Base-by-base conservation (phyloP, 75 land plant genomes). In the Cupressus sempervirens region DNA sequence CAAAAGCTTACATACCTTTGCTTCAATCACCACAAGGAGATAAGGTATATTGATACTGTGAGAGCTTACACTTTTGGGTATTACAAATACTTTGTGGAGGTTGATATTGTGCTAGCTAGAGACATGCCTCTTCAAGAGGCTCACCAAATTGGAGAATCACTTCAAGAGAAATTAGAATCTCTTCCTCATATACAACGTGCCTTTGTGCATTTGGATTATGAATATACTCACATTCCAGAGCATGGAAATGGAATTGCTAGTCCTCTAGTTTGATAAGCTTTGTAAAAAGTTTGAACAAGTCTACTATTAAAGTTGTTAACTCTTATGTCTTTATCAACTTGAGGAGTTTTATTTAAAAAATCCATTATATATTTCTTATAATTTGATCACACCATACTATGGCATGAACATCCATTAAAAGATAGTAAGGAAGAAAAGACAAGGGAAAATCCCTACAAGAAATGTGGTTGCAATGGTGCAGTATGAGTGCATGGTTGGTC, bases 191-290 rank as follows among this genome's bases (percentile, higher is more conserved):
- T 94, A 52, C 97, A 94, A 43, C 80, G 98, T 54, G 98, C 98
- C 13, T 96, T 94, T 87, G 98, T 96, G 53, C 96, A 94, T 84
- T 93, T 96, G 50, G 98, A 94, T 82, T 94, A 89, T 86, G 98
- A 96, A 86, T 88, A 83, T 72, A 87, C 84, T 8, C 96, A 96
- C 82, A 88, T 89, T 54, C 96, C 98, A 1, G 95, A 96, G 89
- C 98, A 90, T 83, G 86, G 4, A 74, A 68, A 41, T 38, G 18
- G 15, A 41, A 54, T 54, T 5, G 13, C 62, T 50, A 53, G 84
- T 29, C 23, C 65, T 65, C 23, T 62, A 26, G 15, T 48, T 48
- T 7, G 50, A 48, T 48, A 14, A n/a, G 18, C 18, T 54, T 54
- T 54, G 62, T 56, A 56, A 56, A 56, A 16, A 16, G 18, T 18